Conservation (phyloP, 805 yeast genomes). For the Cyberlindnera mycetangii region DNA sequence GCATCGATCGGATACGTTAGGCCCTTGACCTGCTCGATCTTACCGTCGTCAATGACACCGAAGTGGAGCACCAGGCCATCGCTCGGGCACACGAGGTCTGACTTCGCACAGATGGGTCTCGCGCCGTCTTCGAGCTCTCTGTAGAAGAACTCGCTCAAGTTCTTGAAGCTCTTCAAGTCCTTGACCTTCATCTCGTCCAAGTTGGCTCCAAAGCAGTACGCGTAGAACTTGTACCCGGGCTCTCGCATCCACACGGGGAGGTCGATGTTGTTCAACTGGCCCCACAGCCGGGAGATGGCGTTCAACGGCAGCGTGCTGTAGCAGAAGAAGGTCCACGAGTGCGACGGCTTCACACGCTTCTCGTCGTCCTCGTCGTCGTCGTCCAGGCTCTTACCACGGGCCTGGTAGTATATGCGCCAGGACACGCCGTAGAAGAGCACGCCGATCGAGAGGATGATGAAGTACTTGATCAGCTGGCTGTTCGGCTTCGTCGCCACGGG, state of each 20-base stretch:
- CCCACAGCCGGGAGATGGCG: slow-evolving; percentile 93
- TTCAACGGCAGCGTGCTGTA: slow-evolving; percentile 89
- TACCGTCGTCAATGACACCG: slow-evolving; percentile 78
- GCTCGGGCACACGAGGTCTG: slow-evolving; percentile 80
- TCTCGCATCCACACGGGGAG: slow-evolving; percentile 86
- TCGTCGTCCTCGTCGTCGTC: slow-evolving; percentile 28
- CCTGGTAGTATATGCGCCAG: slow-evolving; percentile 26
- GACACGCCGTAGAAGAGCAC: slow-evolving; percentile 30
- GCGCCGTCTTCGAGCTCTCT: slow-evolving; percentile 73
- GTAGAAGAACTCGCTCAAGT: slow-evolving; percentile 89
- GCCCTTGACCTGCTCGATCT: slow-evolving; percentile 96
- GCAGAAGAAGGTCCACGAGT: slow-evolving; percentile 86
- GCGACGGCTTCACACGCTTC: slow-evolving; percentile 50
- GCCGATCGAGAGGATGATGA: slow-evolving; percentile 28
- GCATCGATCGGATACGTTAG: slow-evolving; percentile 89
- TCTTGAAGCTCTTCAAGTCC: slow-evolving; percentile 68
- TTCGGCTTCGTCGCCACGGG: slow-evolving; percentile 15
- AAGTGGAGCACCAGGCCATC: slow-evolving; percentile 89
- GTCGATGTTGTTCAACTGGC: slow-evolving; percentile 75
- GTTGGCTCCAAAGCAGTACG: slow-evolving; percentile 81
- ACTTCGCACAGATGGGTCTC: slow-evolving; percentile 67
- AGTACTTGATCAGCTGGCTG: slow-evolving; percentile 27
- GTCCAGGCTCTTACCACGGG: slow-evolving; percentile 21
- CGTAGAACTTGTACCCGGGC: slow-evolving; percentile 77
- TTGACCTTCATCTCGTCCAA: slow-evolving; percentile 86